Evolutionary conservation across 768 basidiomycete species (phyloP).

Genomic region (Crassisporium funariophilum): DNA sequence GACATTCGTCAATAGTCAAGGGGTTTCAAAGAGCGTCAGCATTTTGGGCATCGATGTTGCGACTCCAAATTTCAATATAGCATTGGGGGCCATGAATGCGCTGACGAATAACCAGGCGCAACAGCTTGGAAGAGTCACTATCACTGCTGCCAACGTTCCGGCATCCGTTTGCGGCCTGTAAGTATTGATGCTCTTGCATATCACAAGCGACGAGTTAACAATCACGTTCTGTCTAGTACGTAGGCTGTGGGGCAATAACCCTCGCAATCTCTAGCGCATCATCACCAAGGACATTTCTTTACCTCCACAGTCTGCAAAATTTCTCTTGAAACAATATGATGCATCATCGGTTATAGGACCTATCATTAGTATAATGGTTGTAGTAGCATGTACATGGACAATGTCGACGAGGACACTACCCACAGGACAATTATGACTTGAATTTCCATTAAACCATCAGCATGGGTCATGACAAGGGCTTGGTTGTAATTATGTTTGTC

Average conservation of each 20-base stretch:
- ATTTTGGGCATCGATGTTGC: conserved; percentile 57
- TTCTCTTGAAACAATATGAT: too few species aligned
- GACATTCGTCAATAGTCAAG: conserved; percentile 40
- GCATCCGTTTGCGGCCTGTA: conserved; percentile 52
- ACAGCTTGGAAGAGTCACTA: conserved; percentile 49
- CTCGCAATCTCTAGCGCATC: too few species aligned
- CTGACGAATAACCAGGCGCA: conserved; percentile 51
- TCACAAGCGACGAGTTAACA: too few species aligned
- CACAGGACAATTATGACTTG: conserved; percentile 11
- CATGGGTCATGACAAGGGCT: too few species aligned
- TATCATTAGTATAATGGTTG: conserved; percentile 3
- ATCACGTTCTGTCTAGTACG: too few species aligned
- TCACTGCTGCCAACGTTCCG: conserved; percentile 43
- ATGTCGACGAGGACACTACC: not conserved
- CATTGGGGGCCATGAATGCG: conserved; percentile 54
- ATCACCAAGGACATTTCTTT: too few species aligned
- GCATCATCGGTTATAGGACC: too few species aligned
- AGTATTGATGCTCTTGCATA: not conserved
- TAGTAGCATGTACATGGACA: not conserved
- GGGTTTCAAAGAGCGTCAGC: conserved; percentile 39
- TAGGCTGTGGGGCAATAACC: too few species aligned
- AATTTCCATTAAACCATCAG: too few species aligned
- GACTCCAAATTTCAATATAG: conserved; percentile 48
- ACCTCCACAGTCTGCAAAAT: too few species aligned
- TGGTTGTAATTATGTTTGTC: too few species aligned